These are phyloP conservation scores for Diaporthe caulivora DNA, from an alignment of 2,329 filamentous ascomycete genomes.

Conservation along the genomic window DNA sequence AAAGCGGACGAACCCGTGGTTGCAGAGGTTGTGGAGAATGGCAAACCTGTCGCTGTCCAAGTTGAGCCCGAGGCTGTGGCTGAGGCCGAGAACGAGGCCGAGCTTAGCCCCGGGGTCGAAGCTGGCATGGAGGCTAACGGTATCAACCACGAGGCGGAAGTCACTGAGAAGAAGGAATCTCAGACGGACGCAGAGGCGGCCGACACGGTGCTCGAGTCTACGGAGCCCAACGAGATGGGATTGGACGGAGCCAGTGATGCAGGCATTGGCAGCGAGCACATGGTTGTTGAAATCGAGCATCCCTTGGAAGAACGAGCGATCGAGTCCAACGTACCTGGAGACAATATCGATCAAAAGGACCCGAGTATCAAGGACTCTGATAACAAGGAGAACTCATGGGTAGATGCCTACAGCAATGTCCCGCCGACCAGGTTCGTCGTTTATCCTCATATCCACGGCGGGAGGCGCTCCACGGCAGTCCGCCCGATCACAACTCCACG, in stretches of 20 bases:
- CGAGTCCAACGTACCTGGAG: background rate
- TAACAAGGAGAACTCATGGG: constrained; percentile 54
- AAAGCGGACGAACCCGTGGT: constrained; percentile 50
- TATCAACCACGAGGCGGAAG: background rate
- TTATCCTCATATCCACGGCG: constrained; percentile 73
- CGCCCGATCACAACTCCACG: constrained; percentile 57
- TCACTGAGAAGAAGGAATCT: background rate
- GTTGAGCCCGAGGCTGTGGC: constrained; percentile 38
- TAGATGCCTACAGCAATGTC: constrained; percentile 66
- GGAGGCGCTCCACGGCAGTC: constrained; percentile 57
- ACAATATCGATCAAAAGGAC: constrained; percentile 26
- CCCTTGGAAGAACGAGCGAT: background rate
- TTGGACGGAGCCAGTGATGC: constrained; percentile 19
- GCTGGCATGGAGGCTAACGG: background rate
- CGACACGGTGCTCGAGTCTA: constrained; percentile 52
- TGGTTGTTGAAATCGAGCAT: constrained; percentile 1
- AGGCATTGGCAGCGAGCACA: constrained; percentile 35
- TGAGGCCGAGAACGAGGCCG: constrained; percentile 2
- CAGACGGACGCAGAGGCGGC: constrained; percentile 39
- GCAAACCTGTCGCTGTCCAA: constrained; percentile 47
- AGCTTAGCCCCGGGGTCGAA: background rate
- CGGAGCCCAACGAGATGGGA: constrained; percentile 52
- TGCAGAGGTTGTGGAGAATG: constrained; percentile 49
- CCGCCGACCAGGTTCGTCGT: constrained; percentile 81
- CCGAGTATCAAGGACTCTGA: constrained; percentile 44